Percentiles rank a stretch among this genome's conserved stretches.
Evolutionary conservation across 2,329 filamentous ascomycete genomes (phyloP).

Genomic region (Fusarium praegraminearum): DNA sequence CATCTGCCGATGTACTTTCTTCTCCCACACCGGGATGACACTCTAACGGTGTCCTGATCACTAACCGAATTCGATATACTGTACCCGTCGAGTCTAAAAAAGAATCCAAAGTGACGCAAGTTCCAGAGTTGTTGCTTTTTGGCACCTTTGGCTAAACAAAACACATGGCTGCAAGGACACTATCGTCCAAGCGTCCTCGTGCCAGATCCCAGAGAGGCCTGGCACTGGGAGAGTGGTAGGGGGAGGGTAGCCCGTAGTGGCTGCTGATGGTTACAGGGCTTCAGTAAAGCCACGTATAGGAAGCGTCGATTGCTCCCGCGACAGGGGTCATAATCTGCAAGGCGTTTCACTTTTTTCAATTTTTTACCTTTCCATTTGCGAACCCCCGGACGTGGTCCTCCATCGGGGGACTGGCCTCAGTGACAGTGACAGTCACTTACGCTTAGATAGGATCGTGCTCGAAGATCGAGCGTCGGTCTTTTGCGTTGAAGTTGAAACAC

Average conservation of each 20-base stretch:
- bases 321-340: conserved; percentile 23
- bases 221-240: neutral
- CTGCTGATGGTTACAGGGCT: conserved; percentile 9
- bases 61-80: neutral
- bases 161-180: conserved; percentile 40
- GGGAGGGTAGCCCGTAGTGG: neutral
- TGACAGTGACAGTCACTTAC: conserved; percentile 2
- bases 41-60: neutral
- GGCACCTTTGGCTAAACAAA: conserved; percentile 6
- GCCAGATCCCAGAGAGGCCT: conserved; percentile 7
- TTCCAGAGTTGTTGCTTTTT: neutral
- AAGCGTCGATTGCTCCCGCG: conserved; percentile 18
- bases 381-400: conserved; percentile 1
- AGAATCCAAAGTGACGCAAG: neutral
- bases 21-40: conserved; percentile 6
- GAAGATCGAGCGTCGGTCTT: conserved; percentile 3
- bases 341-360: conserved; percentile 27
- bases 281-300: conserved; percentile 46
- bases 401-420: neutral
- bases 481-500: conserved; percentile 40
- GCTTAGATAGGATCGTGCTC: conserved; percentile 8
- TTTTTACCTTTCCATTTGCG: neutral
- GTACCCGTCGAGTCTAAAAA: neutral
- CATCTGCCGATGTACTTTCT: conserved; percentile 8
- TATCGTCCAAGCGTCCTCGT: conserved; percentile 15